Evolutionary conservation across 176 grass and related monocot species (phyloP).

Genomic region (Rhynchospora tenuis): DNA sequence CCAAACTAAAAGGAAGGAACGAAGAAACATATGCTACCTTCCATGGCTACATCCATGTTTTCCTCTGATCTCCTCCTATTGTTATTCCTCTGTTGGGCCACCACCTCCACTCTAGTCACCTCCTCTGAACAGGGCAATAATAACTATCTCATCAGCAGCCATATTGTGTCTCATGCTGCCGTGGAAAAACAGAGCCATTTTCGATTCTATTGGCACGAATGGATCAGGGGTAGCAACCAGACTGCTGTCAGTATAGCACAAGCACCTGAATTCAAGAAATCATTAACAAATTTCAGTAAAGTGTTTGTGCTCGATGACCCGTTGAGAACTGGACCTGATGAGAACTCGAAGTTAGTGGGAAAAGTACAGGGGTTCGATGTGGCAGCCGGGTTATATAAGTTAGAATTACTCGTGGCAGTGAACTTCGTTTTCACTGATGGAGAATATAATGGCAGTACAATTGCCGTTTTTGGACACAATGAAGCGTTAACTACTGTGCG

Average conservation of each 20-base stretch:
- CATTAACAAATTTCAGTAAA: slow-evolving; percentile 37
- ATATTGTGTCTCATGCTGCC: too few species aligned
- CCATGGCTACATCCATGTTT: neutral
- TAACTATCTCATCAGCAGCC: too few species aligned
- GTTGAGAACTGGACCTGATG: slow-evolving; percentile 34
- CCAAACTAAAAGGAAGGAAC: too few species aligned
- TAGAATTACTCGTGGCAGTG: too few species aligned
- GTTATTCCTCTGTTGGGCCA: neutral
- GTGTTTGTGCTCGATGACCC: slow-evolving; percentile 53
- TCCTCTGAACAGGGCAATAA: too few species aligned
- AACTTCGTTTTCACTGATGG: too few species aligned
- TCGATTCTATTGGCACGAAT: slow-evolving; percentile 1
- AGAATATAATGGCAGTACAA: neutral
- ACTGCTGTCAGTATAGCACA: slow-evolving; percentile 31
- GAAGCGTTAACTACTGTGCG: too few species aligned
- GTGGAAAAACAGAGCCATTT: too few species aligned
- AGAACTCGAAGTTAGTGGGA: slow-evolving; percentile 10
- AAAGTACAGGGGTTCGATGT: slow-evolving; percentile 46
- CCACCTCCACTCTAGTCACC: neutral
- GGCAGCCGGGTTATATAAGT: slow-evolving; percentile 8
- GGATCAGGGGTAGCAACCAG: slow-evolving; percentile 32
- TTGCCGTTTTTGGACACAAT: neutral
- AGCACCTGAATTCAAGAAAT: slow-evolving; percentile 11
- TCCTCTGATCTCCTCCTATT: neutral
- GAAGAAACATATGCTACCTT: too few species aligned